Evolutionary conservation across 768 basidiomycete genomes (phyloP).

Genomic region (Fomitopsis pulvina): DNA sequence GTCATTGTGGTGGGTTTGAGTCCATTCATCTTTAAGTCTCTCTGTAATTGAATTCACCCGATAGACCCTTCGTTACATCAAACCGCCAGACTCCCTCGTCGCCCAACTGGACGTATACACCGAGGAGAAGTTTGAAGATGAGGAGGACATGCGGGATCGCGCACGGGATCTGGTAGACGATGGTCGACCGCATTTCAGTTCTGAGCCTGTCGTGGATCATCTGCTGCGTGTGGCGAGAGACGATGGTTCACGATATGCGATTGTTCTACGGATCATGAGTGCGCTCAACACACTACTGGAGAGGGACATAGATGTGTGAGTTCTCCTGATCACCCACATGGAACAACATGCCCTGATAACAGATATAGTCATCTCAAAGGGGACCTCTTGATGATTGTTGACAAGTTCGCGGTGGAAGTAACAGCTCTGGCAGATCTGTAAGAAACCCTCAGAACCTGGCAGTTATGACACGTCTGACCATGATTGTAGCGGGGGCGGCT

Average conservation of each 20-base stretch:
- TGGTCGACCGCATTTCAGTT: slow-evolving; percentile 34
- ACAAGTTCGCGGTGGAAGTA: slow-evolving; percentile 61
- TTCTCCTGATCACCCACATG: slow-evolving; percentile 6
- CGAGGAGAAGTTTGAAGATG: slow-evolving; percentile 89
- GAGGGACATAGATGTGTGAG: slow-evolving; percentile 55
- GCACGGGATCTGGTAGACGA: slow-evolving; percentile 32
- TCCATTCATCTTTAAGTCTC: not conserved
- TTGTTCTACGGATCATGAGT: slow-evolving; percentile 53
- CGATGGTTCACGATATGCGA: slow-evolving; percentile 55
- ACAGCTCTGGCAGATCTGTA: slow-evolving; percentile 58
- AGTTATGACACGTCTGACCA: not conserved
- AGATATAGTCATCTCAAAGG: slow-evolving; percentile 51
- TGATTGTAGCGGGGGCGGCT: slow-evolving; percentile 50
- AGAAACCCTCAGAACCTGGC: not conserved
- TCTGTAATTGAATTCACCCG: not conserved
- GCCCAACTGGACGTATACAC: slow-evolving; percentile 76
- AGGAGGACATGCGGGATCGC: slow-evolving; percentile 74
- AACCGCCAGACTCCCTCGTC: slow-evolving; percentile 73
- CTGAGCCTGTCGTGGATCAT: slow-evolving; percentile 51
- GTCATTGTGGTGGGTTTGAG: slow-evolving; percentile 62
- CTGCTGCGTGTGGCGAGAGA: slow-evolving; percentile 54
- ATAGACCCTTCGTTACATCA: slow-evolving; percentile 52
- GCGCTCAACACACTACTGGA: slow-evolving; percentile 52
- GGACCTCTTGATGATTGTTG: slow-evolving; percentile 50
- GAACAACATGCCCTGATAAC: not conserved